Percentiles rank a stretch among this genome's conserved stretches.
phyloP scores from a whole-genome alignment of 2,329 filamentous ascomycete species.

The Incumbomyces delicatus region DNA sequence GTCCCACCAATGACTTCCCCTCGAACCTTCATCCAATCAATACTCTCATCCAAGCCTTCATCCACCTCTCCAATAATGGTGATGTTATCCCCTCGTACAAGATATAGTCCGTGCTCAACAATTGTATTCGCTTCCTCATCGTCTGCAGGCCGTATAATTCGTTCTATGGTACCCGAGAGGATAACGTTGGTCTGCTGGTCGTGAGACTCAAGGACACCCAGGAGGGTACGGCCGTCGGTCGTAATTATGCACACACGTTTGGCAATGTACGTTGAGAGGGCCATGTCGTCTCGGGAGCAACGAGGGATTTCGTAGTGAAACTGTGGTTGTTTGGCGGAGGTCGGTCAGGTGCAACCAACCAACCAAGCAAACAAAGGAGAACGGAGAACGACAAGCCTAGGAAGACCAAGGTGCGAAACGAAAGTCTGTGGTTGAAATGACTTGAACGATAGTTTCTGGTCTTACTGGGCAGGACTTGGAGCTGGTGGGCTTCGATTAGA shows the following conservation, averaged over 20 bases:
- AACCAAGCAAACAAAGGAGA: too few relatives aligned
- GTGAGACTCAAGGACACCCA: constrained; percentile 73
- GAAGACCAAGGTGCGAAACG: too few relatives aligned
- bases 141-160: constrained; percentile 77
- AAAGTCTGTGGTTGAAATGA: too few relatives aligned
- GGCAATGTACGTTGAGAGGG: neutral
- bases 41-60: constrained; percentile 76
- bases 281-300: neutral
- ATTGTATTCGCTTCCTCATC: constrained; percentile 72
- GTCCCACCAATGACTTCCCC: constrained; percentile 21
- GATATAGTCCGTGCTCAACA: constrained; percentile 75
- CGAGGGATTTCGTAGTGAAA: too few relatives aligned
- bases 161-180: constrained; percentile 71
- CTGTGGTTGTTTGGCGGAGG: too few relatives aligned
- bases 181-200: constrained; percentile 93
- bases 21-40: constrained; percentile 79
- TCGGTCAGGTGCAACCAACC: too few relatives aligned
- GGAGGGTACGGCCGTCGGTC: constrained; percentile 76
- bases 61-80: constrained; percentile 83
- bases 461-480: too few relatives aligned
- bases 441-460: too few relatives aligned
- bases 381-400: too few relatives aligned
- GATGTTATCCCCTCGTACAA: constrained; percentile 91
- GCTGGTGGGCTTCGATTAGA: too few relatives aligned
- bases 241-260: constrained; percentile 46